phyloP scores from a whole-genome alignment of 306 rosid species.

The Lablab purpureus region DNA sequence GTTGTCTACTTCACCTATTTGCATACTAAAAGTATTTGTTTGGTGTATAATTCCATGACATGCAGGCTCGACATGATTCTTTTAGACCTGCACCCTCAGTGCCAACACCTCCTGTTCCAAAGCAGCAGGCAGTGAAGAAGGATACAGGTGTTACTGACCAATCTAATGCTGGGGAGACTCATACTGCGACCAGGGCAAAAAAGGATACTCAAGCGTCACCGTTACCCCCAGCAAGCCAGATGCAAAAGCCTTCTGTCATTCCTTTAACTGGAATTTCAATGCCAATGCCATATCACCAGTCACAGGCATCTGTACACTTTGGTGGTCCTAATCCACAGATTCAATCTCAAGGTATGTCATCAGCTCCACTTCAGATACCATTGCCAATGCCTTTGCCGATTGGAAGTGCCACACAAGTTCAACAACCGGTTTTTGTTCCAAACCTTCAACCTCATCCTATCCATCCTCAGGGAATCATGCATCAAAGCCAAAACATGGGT shows the following conservation, averaged over 20 bases:
- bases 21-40: slow-evolving; percentile 29
- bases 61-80: slow-evolving; percentile 76
- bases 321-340: slow-evolving; percentile 80
- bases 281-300: slow-evolving; percentile 71
- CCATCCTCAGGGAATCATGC: slow-evolving; percentile 78
- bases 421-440: slow-evolving; percentile 68
- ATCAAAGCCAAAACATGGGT: slow-evolving; percentile 73
- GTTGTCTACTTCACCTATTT: not conserved
- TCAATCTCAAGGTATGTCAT: slow-evolving; percentile 74
- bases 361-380: slow-evolving; percentile 74
- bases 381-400: slow-evolving; percentile 63
- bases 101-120: slow-evolving; percentile 72
- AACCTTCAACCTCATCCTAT: slow-evolving; percentile 74
- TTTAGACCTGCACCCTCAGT: slow-evolving; percentile 56
- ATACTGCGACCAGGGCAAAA: slow-evolving; percentile 55
- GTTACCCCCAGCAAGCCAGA: slow-evolving; percentile 60
- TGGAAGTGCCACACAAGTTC: slow-evolving; percentile 78
- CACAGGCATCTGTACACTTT: slow-evolving; percentile 73
- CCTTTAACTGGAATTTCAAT: slow-evolving; percentile 68
- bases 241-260: slow-evolving; percentile 71
- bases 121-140: slow-evolving; percentile 71
- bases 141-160: slow-evolving; percentile 57
- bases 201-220: slow-evolving; percentile 62
- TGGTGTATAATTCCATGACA: slow-evolving; percentile 20
- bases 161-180: slow-evolving; percentile 58